Conservation (phyloP, 257 asterid genomes). For the Capsicum chinense region DNA sequence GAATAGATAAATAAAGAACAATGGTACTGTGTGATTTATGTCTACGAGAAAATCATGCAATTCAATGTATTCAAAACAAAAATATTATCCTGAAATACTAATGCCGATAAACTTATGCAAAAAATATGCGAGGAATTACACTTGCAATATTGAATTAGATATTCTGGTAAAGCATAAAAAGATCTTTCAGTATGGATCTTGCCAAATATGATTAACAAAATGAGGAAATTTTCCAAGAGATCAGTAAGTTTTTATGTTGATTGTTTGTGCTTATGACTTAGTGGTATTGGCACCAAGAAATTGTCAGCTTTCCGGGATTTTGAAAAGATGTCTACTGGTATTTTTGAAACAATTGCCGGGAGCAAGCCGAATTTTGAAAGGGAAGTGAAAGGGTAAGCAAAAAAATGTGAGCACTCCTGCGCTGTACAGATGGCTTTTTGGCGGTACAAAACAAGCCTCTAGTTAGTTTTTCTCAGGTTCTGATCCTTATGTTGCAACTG, state of each 20-base stretch:
- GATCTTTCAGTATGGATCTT: constrained; percentile 13
- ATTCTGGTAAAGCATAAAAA: not conserved
- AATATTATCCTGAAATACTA: not conserved
- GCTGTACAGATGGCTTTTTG: not conserved
- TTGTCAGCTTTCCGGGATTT: not conserved
- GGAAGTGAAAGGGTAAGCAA: not conserved
- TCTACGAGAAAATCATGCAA: constrained; percentile 5
- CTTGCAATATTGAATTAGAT: not conserved
- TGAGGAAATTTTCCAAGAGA: not conserved
- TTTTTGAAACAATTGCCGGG: not conserved
- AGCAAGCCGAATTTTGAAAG: not conserved
- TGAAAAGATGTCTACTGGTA: not conserved
- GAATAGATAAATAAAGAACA: not conserved
- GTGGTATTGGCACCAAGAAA: not conserved
- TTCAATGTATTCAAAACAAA: not conserved
- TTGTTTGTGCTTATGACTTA: not conserved
- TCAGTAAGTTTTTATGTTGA: not conserved
- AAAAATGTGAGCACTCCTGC: not conserved
- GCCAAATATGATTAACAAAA: not conserved
- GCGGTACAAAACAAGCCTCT: not conserved
- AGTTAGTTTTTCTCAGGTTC: constrained; percentile 13
- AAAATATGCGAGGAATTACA: not conserved
- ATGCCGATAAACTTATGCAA: not conserved
- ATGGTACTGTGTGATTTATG: constrained; percentile 7
- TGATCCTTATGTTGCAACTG: constrained; percentile 4